A percentile compares a stretch with the other conserved stretches of the same genome.
phyloP scores from a whole-genome alignment of 1,284 basidiomycete genomes.

The Ceratobasidium sp. region DNA sequence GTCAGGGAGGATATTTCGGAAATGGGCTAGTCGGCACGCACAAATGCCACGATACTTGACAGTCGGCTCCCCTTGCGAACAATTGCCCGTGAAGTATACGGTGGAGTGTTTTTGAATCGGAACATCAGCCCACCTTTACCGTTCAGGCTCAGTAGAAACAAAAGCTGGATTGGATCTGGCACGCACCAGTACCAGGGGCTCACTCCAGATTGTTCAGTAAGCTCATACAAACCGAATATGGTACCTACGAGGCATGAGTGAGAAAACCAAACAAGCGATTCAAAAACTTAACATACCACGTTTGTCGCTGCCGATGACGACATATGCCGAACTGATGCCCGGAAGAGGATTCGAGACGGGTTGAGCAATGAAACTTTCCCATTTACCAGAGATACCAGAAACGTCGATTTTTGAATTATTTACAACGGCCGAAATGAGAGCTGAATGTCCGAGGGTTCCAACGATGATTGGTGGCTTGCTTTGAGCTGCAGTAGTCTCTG shows the following conservation, averaged over 20 bases:
- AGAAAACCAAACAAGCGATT: slow-evolving; percentile 7
- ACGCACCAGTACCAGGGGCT: slow-evolving; percentile 39
- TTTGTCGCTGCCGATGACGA: slow-evolving; percentile 71
- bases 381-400: slow-evolving; percentile 64
- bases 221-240: slow-evolving; percentile 72
- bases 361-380: slow-evolving; percentile 66
- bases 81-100: slow-evolving; percentile 57
- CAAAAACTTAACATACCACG: slow-evolving; percentile 52
- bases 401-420: slow-evolving; percentile 62
- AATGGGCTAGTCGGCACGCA: not conserved
- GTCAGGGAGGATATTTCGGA: too few relatives aligned
- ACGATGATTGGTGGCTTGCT: slow-evolving; percentile 60
- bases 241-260: slow-evolving; percentile 50
- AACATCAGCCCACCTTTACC: slow-evolving; percentile 49
- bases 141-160: not conserved
- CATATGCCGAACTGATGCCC: slow-evolving; percentile 65
- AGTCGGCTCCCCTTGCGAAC: slow-evolving; percentile 69
- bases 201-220: slow-evolving; percentile 72
- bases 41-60: slow-evolving; percentile 74
- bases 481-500: slow-evolving; percentile 45
- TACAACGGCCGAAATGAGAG: slow-evolving; percentile 63
- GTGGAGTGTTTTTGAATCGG: slow-evolving; percentile 60
- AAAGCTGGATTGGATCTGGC: not conserved
- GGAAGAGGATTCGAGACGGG: slow-evolving; percentile 65
- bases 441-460: slow-evolving; percentile 69